These are phyloP conservation scores for Penicillium turbatum DNA, from an alignment of 495 filamentous ascomycete genomes.

Conservation along the genomic window DNA sequence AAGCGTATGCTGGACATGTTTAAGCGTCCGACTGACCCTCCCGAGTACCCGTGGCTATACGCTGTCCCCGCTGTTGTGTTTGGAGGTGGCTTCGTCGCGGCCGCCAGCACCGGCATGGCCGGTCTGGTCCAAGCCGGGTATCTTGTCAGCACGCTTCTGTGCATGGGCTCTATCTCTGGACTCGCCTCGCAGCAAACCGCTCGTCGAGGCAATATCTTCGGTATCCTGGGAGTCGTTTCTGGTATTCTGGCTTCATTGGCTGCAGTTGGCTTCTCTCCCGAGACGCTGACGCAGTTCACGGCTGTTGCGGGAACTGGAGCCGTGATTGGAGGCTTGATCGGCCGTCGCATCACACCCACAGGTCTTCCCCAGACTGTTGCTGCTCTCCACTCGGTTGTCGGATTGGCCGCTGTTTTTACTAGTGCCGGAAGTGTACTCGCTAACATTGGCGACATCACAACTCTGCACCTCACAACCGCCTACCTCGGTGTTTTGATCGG, in stretches of 20 bases:
- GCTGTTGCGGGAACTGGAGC: slow-evolving; percentile 65
- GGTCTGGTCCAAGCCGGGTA: slow-evolving; percentile 80
- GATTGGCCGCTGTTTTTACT: slow-evolving; percentile 74
- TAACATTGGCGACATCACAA: slow-evolving; percentile 58
- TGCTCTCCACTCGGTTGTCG: slow-evolving; percentile 76
- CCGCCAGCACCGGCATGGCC: slow-evolving; percentile 70
- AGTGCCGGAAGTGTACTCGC: slow-evolving; percentile 78
- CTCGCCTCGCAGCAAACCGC: slow-evolving; percentile 74
- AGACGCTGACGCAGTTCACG: slow-evolving; percentile 67
- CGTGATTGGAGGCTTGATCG: slow-evolving; percentile 60
- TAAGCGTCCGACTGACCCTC: slow-evolving; percentile 71
- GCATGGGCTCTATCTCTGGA: slow-evolving; percentile 67
- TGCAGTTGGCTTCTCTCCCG: slow-evolving; percentile 71
- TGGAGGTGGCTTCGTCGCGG: slow-evolving; percentile 69
- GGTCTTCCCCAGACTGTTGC: slow-evolving; percentile 79
- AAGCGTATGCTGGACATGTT: slow-evolving; percentile 95
- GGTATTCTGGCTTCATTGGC: slow-evolving; percentile 73
- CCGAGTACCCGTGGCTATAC: slow-evolving; percentile 81
- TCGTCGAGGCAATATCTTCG: slow-evolving; percentile 72
- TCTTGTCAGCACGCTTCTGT: slow-evolving; percentile 70
- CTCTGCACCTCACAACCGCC: slow-evolving; percentile 70
- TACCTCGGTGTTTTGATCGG: slow-evolving; percentile 77
- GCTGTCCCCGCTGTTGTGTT: slow-evolving; percentile 69
- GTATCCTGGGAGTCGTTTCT: slow-evolving; percentile 71
- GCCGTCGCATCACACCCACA: slow-evolving; percentile 76